Conservation (phyloP, 202 grass and related monocot genomes). For the Digitaria exilis region DNA sequence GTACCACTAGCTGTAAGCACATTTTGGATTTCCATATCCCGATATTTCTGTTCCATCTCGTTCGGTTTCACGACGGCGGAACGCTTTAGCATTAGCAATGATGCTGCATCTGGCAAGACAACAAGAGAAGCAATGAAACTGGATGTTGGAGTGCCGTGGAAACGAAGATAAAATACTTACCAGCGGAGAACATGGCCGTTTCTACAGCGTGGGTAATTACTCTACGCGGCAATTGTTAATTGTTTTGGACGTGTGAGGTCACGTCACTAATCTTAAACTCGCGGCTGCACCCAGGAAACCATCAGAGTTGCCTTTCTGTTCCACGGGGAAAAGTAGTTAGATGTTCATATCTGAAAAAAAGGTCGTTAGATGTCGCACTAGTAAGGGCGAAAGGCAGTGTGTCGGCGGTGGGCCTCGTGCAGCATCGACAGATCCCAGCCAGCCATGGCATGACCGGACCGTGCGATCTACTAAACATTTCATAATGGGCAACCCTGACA, state of each 20-base stretch:
- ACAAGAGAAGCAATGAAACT: neutral
- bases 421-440: neutral
- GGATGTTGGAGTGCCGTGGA: neutral
- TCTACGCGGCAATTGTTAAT: neutral
- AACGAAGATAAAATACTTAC: neutral
- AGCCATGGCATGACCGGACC: neutral
- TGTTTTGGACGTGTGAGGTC: neutral
- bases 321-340: neutral
- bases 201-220: neutral
- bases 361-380: slow-evolving; percentile 5
- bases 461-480: no score
- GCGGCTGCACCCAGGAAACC: neutral
- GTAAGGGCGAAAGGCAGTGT: no score
- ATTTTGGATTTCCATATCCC: neutral
- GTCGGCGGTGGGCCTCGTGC: slow-evolving; percentile 1
- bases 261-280: neutral
- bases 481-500: neutral
- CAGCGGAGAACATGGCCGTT: neutral
- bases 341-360: neutral
- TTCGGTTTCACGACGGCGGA: neutral
- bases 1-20: neutral
- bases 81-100: neutral
- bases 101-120: neutral
- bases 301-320: neutral
- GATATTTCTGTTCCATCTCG: neutral